phyloP scores from a whole-genome alignment of 140 eudicot genomes.

The Senecio squalidus region DNA sequence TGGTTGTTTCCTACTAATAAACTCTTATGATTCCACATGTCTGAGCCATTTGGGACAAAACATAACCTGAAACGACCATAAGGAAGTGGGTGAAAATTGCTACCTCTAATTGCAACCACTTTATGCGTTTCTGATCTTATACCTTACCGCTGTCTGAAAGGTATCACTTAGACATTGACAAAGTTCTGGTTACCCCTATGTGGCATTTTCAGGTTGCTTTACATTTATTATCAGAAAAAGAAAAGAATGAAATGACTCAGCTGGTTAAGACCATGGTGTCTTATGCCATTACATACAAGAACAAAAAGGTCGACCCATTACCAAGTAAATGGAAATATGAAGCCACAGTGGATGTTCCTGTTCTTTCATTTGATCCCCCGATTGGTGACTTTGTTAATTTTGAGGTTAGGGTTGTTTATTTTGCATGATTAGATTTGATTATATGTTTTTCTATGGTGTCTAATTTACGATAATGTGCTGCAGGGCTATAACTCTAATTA shows the following conservation, averaged over 20 bases:
- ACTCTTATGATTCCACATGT: too few species aligned
- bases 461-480: constrained; percentile 15
- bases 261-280: constrained; percentile 80
- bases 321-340: constrained; percentile 37
- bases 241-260: constrained; percentile 55
- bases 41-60: too few species aligned
- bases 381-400: constrained; percentile 52
- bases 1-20: too few species aligned
- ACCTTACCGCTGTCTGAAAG: too few species aligned
- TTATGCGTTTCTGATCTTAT: too few species aligned
- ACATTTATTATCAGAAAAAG: constrained; percentile 75
- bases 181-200: neutral
- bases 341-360: constrained; percentile 40
- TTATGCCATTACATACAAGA: constrained; percentile 69
- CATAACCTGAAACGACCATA: too few species aligned
- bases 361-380: constrained; percentile 83
- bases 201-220: constrained; percentile 59
- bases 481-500: constrained; percentile 72
- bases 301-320: constrained; percentile 47
- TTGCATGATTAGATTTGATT: constrained; percentile 7
- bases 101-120: too few species aligned
- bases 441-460: constrained; percentile 2
- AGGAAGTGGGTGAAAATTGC: too few species aligned
- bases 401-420: constrained; percentile 44
- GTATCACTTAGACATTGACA: neutral